These are phyloP conservation scores for Lecanicillium sp. DNA, from an alignment of 2,329 filamentous ascomycete species.

Conservation along the genomic window DNA sequence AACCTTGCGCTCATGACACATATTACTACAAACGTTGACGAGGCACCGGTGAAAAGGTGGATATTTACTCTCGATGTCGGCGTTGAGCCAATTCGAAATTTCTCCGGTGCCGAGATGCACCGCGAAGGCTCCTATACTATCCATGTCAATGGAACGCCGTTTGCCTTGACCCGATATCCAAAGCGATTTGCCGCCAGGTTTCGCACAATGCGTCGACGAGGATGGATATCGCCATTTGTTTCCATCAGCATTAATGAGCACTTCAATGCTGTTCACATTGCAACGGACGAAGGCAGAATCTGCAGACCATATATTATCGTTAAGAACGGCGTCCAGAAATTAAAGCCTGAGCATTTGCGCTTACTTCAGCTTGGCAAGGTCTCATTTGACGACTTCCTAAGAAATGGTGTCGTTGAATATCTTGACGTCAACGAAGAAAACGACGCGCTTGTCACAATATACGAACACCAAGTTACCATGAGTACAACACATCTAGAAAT, in stretches of 20 bases:
- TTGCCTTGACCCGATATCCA: slow-evolving; percentile 77
- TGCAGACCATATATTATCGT: slow-evolving; percentile 95
- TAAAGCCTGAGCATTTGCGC: slow-evolving; percentile 70
- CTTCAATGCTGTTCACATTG: slow-evolving; percentile 85
- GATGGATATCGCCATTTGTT: slow-evolving; percentile 90
- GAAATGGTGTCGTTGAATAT: slow-evolving; percentile 86
- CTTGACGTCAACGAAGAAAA: slow-evolving; percentile 98
- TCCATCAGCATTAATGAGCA: slow-evolving; percentile 95
- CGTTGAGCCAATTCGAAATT: slow-evolving; percentile 64
- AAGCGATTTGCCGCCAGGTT: slow-evolving; percentile 82
- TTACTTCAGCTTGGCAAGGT: slow-evolving; percentile 75
- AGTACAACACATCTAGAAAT: slow-evolving; percentile 93
- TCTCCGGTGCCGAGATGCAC: slow-evolving; percentile 77
- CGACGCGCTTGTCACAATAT: slow-evolving; percentile 85
- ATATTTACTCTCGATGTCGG: slow-evolving; percentile 82
- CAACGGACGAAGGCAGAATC: slow-evolving; percentile 93
- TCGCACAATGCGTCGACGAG: slow-evolving; percentile 77
- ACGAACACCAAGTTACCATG: slow-evolving; percentile 74
- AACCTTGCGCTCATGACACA: slow-evolving; percentile 98
- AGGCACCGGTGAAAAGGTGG: slow-evolving; percentile 78
- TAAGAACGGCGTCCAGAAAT: slow-evolving; percentile 74
- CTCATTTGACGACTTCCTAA: slow-evolving; percentile 90
- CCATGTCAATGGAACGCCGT: slow-evolving; percentile 90
- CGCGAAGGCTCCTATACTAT: slow-evolving; percentile 77
- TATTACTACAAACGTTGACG: slow-evolving; percentile 93